These are phyloP conservation scores for Candida glucosophila DNA, from an alignment of 1,139 yeast species.

Conservation along the genomic window DNA sequence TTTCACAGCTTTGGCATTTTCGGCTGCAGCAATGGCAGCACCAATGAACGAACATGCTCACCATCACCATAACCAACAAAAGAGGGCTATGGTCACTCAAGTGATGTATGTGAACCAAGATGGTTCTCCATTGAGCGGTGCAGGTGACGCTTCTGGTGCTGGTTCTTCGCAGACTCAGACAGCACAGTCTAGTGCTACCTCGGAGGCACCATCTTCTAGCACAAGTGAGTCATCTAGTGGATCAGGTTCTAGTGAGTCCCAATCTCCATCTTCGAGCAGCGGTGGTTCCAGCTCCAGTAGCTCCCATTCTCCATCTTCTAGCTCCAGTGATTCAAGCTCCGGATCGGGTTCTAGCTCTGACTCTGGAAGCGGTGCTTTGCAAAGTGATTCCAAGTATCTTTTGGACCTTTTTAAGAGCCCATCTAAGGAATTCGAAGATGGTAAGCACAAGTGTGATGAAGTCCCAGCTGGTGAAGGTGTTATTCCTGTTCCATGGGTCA, in stretches of 20 bases:
- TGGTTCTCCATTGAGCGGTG: slow-evolving; percentile 39
- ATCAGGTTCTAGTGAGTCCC: slow-evolving; percentile 50
- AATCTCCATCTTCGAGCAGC: slow-evolving; percentile 20
- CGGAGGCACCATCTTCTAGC: slow-evolving; percentile 19
- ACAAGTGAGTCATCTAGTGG: slow-evolving; percentile 28
- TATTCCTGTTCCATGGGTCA: slow-evolving; percentile 70
- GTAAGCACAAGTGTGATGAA: slow-evolving; percentile 60
- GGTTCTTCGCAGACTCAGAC: too few species aligned
- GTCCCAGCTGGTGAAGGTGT: slow-evolving; percentile 95
- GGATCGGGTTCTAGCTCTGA: slow-evolving; percentile 10
- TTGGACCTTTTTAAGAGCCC: slow-evolving; percentile 47
- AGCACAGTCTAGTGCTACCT: slow-evolving; percentile 14
- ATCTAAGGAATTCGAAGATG: slow-evolving; percentile 63
- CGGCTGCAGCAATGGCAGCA: slow-evolving; percentile 20
- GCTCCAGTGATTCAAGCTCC: slow-evolving; percentile 4
- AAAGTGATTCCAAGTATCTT: slow-evolving; percentile 37
- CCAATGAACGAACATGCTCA: slow-evolving; percentile 26
- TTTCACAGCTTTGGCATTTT: slow-evolving; percentile 13
- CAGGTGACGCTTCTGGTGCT: slow-evolving; percentile 10
- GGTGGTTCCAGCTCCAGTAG: slow-evolving; percentile 14
- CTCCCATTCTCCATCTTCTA: slow-evolving; percentile 2
- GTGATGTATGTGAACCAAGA: slow-evolving; percentile 44
- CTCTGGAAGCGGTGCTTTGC: slow-evolving; percentile 16
- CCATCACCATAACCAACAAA: slow-evolving; percentile 35
- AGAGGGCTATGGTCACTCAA: slow-evolving; percentile 27